phyloP scores from a whole-genome alignment of 2,329 filamentous ascomycete genomes.

The Ceratocystis papillata region DNA sequence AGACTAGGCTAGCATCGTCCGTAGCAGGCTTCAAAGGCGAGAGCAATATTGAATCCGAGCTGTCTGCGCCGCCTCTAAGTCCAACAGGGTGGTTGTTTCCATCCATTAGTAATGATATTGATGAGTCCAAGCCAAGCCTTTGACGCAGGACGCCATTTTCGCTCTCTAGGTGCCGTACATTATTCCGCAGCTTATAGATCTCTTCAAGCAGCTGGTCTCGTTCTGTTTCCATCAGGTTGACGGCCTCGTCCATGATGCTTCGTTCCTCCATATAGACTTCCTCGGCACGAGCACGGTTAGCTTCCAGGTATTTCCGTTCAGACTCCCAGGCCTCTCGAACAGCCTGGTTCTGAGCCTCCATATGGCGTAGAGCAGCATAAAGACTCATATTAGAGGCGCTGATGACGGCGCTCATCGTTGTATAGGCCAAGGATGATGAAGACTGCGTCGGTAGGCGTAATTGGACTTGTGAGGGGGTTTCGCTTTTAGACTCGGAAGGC shows the following conservation, averaged over 20 bases:
- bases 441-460: background rate
- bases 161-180: constrained; percentile 32
- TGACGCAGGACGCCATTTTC: constrained; percentile 32
- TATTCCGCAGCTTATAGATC: constrained; percentile 35
- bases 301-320: constrained; percentile 44
- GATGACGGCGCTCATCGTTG: constrained; percentile 10
- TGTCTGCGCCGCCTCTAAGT: constrained; percentile 20
- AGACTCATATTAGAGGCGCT: constrained; percentile 19
- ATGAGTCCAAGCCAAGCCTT: background rate
- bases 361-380: constrained; percentile 31
- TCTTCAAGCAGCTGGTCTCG: constrained; percentile 35
- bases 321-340: constrained; percentile 44
- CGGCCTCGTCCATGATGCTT: constrained; percentile 43
- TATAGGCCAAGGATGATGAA: constrained; percentile 11
- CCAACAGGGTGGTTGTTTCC: background rate
- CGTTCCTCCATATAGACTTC: constrained; percentile 47
- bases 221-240: constrained; percentile 39
- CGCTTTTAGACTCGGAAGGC: constrained; percentile 1
- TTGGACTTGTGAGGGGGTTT: constrained; percentile 6
- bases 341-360: constrained; percentile 36
- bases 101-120: background rate
- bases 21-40: constrained; percentile 25
- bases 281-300: constrained; percentile 43
- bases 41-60: constrained; percentile 24
- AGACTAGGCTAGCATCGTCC: background rate